Evolutionary conservation across 805 yeast genomes (phyloP).

Genomic region (Candida silvicultrix): DNA sequence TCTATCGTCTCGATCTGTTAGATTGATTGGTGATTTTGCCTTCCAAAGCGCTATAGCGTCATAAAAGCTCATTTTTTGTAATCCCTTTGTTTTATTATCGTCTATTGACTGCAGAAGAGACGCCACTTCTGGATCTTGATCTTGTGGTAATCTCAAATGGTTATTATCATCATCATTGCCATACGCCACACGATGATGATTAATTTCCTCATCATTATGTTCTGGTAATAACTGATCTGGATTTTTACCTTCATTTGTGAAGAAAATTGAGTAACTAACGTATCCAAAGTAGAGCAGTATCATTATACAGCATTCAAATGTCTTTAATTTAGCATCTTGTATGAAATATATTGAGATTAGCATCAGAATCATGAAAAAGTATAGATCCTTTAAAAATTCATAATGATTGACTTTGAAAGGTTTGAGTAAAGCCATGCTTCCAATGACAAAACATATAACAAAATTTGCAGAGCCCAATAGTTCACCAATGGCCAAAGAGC

Average conservation of each 20-base stretch:
- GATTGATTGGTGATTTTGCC: conserved; percentile 6
- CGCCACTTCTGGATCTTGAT: not conserved
- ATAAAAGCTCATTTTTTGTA: conserved; percentile 28
- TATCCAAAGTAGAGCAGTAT: conserved; percentile 50
- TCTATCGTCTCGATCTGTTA: not conserved
- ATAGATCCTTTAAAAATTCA: conserved; percentile 55
- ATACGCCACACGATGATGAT: no score
- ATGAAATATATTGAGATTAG: conserved; percentile 45
- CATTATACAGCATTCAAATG: conserved; percentile 53
- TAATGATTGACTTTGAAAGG: conserved; percentile 54
- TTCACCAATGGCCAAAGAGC: conserved; percentile 82
- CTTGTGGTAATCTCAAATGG: not conserved
- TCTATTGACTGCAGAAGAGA: conserved; percentile 8
- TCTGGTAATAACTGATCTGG: conserved; percentile 8
- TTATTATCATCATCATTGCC: no score
- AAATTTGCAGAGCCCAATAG: conserved; percentile 88
- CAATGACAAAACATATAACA: conserved; percentile 72
- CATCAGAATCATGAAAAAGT: conserved; percentile 48
- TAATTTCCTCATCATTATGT: conserved; percentile 1
- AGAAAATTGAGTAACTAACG: conserved; percentile 40
- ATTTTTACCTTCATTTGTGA: conserved; percentile 32
- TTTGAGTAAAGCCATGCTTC: conserved; percentile 62
- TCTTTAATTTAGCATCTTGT: conserved; percentile 45
- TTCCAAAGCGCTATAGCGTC: conserved; percentile 31
- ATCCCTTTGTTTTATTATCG: conserved; percentile 12